Percentiles rank a stretch among this genome's conserved stretches.
Evolutionary conservation across 495 filamentous ascomycete species (phyloP).

Genomic region (Daldinia concentrica): DNA sequence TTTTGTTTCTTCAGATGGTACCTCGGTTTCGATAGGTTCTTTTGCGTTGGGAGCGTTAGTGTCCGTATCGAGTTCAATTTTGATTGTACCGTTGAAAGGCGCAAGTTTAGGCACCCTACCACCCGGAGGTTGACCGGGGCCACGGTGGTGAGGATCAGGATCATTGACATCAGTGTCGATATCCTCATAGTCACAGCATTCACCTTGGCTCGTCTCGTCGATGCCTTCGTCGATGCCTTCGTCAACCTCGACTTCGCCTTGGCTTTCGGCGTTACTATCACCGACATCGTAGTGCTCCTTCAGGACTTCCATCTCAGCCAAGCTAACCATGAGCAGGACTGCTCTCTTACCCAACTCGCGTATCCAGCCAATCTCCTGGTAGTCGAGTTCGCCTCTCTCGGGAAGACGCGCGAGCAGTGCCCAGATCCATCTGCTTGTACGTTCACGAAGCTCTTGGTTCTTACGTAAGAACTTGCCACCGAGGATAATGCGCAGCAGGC

Average conservation of each 20-base stretch:
- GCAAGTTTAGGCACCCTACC: neutral
- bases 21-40: neutral
- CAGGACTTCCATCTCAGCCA: constrained; percentile 59
- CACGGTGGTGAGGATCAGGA: constrained; percentile 31
- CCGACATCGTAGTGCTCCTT: constrained; percentile 50
- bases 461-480: constrained; percentile 59
- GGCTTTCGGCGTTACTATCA: constrained; percentile 40
- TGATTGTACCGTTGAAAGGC: neutral
- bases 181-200: constrained; percentile 32
- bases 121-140: neutral
- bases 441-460: constrained; percentile 54
- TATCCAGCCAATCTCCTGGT: constrained; percentile 65
- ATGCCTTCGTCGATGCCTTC: constrained; percentile 32
- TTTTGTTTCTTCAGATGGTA: constrained; percentile 30
- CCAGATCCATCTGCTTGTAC: constrained; percentile 70
- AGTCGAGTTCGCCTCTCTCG: constrained; percentile 65
- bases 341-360: constrained; percentile 69
- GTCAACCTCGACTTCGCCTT: constrained; percentile 41
- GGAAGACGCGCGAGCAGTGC: constrained; percentile 65
- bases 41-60: neutral
- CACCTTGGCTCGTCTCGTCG: constrained; percentile 34
- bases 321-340: constrained; percentile 60
- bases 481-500: constrained; percentile 59
- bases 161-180: constrained; percentile 43
- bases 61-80: neutral